Conservation (phyloP, 108 stramenopile species). For the Cyclotella kingstonii region DNA sequence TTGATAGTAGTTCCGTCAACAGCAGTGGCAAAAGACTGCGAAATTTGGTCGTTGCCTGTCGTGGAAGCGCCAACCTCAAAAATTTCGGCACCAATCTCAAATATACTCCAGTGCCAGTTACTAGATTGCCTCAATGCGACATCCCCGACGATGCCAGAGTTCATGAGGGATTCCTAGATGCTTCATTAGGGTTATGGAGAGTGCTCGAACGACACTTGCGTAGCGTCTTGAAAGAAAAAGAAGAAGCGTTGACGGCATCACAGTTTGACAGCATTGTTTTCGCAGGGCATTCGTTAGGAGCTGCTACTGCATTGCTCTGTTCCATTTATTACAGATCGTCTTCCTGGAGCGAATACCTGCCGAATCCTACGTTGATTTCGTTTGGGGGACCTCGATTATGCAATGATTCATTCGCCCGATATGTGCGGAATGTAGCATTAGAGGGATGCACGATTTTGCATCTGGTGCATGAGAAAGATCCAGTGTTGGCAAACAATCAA, state of each 20-base stretch:
- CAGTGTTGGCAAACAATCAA: conserved; percentile 57
- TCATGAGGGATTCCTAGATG: conserved; percentile 59
- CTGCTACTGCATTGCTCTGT: conserved; percentile 46
- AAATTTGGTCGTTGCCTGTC: conserved; percentile 54
- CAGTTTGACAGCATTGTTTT: conserved; percentile 11
- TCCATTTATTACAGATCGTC: conserved; percentile 45
- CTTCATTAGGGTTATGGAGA: conserved; percentile 53
- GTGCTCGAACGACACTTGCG: conserved; percentile 35
- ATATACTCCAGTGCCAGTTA: conserved; percentile 50
- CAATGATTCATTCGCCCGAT: conserved; percentile 38
- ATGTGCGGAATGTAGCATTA: conserved; percentile 32
- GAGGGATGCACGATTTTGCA: conserved; percentile 43
- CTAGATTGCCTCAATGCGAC: conserved; percentile 6
- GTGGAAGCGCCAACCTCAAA: conserved; percentile 49
- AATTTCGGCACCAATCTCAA: conserved; percentile 60
- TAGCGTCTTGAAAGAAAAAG: neutral
- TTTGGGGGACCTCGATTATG: conserved; percentile 63
- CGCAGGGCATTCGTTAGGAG: conserved; percentile 42
- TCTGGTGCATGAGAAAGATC: conserved; percentile 57
- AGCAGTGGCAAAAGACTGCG: neutral
- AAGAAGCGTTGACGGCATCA: neutral
- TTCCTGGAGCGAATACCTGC: neutral
- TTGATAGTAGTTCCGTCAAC: neutral
- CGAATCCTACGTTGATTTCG: conserved; percentile 41
- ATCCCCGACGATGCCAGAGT: conserved; percentile 27